Percentiles rank a stretch among this genome's conserved stretches.
Evolutionary conservation across 2,329 filamentous ascomycete species (phyloP).

Genomic region (Aspergillus sp.): DNA sequence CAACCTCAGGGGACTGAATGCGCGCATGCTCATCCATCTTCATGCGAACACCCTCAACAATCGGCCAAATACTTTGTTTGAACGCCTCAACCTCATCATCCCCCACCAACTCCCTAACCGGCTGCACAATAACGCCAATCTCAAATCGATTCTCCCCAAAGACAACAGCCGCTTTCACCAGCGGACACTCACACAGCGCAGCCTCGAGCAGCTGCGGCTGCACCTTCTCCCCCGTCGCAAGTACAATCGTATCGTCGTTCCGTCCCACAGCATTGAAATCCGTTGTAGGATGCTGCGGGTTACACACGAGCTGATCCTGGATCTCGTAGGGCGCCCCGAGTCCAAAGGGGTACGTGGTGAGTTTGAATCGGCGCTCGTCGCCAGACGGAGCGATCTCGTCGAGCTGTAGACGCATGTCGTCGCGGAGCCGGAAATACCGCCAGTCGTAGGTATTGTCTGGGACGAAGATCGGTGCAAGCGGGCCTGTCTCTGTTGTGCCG

Average conservation of each 20-base stretch:
- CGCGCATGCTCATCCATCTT: conserved; percentile 12
- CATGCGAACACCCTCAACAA: not conserved
- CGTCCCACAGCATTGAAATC: not conserved
- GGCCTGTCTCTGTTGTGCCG: conserved; percentile 14
- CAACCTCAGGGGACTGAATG: not conserved
- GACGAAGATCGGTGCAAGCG: conserved; percentile 6
- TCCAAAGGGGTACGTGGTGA: conserved; percentile 11
- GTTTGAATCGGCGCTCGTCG: not conserved
- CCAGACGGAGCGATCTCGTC: not conserved
- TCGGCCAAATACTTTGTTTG: conserved; percentile 5
- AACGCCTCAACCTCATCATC: not conserved
- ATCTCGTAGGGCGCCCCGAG: conserved; percentile 7
- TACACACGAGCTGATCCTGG: conserved; percentile 7
- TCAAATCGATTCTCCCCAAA: conserved; percentile 1
- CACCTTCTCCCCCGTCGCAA: conserved; percentile 11
- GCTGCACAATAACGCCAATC: conserved; percentile 2
- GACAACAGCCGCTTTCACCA: not conserved
- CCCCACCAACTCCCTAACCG: not conserved
- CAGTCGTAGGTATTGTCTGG: conserved; percentile 5
- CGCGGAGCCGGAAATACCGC: conserved; percentile 10
- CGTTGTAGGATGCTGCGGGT: not conserved
- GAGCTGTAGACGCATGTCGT: not conserved
- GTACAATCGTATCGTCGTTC: conserved; percentile 2
- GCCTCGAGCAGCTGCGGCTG: conserved; percentile 3
- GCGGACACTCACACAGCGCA: not conserved